phyloP scores from a whole-genome alignment of 2,329 filamentous ascomycete species.

The Nemania bipapillata region DNA sequence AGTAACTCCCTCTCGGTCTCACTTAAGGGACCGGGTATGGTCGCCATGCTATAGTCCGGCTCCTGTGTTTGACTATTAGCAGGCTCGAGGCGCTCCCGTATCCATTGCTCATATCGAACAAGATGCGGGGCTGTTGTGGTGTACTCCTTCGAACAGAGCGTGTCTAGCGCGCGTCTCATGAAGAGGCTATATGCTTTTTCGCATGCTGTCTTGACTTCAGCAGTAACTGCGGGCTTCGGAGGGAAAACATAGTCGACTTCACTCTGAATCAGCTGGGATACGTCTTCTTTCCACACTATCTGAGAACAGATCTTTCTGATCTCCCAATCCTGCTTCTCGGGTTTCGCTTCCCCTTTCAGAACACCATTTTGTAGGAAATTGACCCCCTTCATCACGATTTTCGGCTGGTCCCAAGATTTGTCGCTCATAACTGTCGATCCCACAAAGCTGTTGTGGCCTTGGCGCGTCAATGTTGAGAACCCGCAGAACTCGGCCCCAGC shows the following conservation, averaged over 20 bases:
- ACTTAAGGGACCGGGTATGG: neutral
- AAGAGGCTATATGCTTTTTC: neutral
- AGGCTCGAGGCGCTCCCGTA: conserved; percentile 5
- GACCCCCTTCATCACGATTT: conserved; percentile 11
- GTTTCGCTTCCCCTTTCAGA: neutral
- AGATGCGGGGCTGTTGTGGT: neutral
- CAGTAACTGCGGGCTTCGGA: neutral
- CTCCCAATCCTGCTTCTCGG: neutral
- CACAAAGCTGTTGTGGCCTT: neutral
- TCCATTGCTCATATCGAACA: conserved; percentile 1
- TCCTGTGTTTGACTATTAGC: neutral
- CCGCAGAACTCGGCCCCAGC: conserved; percentile 1
- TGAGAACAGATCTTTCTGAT: conserved; percentile 19
- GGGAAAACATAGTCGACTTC: neutral
- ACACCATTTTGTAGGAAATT: neutral
- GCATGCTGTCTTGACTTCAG: neutral
- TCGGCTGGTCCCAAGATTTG: conserved; percentile 6
- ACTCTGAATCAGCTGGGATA: conserved; percentile 3
- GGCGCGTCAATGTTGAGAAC: conserved; percentile 2
- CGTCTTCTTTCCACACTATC: conserved; percentile 11
- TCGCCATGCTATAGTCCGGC: too few relatives aligned
- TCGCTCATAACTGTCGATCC: conserved; percentile 11
- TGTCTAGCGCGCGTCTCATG: neutral
- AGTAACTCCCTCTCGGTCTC: neutral
- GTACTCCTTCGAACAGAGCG: neutral